phyloP scores from a whole-genome alignment of 192 early-diverging fungal species.

The Bifiguratus adelaidae region DNA sequence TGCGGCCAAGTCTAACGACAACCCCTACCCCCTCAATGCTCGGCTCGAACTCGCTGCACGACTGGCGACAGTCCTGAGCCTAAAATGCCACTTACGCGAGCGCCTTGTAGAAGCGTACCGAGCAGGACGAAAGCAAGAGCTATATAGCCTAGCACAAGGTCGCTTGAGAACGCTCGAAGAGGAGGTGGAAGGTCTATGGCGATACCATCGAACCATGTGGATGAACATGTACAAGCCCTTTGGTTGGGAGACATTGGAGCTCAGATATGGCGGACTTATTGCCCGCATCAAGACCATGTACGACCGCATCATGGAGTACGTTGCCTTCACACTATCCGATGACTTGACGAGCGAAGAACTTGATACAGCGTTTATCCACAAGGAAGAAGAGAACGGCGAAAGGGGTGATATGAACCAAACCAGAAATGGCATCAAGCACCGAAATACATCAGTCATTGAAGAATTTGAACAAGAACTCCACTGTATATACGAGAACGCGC shows the following conservation, averaged over 20 bases:
- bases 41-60: slow-evolving; percentile 57
- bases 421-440: slow-evolving; percentile 7
- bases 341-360: background rate
- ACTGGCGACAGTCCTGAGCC: slow-evolving; percentile 50
- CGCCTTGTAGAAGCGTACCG: slow-evolving; percentile 50
- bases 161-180: slow-evolving; percentile 43
- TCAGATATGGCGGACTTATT: slow-evolving; percentile 69
- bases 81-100: slow-evolving; percentile 63
- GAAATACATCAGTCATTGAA: slow-evolving; percentile 33
- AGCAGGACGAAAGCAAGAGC: slow-evolving; percentile 30
- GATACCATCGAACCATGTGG: slow-evolving; percentile 73
- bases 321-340: slow-evolving; percentile 23
- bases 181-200: slow-evolving; percentile 62
- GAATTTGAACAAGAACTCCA: slow-evolving; percentile 60
- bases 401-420: slow-evolving; percentile 7
- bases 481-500: slow-evolving; percentile 51
- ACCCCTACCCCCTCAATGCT: slow-evolving; percentile 54
- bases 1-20: slow-evolving; percentile 11
- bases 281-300: slow-evolving; percentile 58
- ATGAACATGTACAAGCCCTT: slow-evolving; percentile 71
- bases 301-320: slow-evolving; percentile 51
- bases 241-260: slow-evolving; percentile 77
- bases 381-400: background rate
- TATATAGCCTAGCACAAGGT: slow-evolving; percentile 44
- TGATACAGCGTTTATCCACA: slow-evolving; percentile 1